Evolutionary conservation across 2,329 filamentous ascomycete species (phyloP), one percentile per base, ranked within the genome.

Genomic region (Dactylellina cionopaga): DNA sequence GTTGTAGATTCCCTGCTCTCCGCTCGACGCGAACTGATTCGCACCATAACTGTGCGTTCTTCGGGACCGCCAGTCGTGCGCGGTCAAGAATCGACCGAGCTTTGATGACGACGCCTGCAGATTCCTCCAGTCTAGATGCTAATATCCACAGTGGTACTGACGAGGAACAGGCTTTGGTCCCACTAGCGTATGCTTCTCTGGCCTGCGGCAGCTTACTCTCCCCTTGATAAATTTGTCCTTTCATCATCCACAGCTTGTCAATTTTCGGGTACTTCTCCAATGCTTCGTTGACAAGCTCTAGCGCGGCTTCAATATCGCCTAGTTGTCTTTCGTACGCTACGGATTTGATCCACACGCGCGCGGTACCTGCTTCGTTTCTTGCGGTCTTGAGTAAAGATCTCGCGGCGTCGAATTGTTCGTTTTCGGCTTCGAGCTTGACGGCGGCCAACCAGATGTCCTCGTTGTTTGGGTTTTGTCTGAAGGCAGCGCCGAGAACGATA

Each of bases 391-490:
- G 85, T 22, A 99, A 87, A 72, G 90, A 87, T 44, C 93, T 86
- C 0, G 95, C 95, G 78, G 95, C 88, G 35, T 92, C 90, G 39
- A 87, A 89, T 77, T 96, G 88, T 43, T 89, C 87, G 73, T 92
- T 94, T 78, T 98, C 93, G 0, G 95, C 92, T 81, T 99, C 95
- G 27, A 99, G 87, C 80, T 97, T 96, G 75, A 99, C 95, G 46
- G 95, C 95, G 13, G 93, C 91, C 49, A 97, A 88, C 90, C 95
- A 99, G 75, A 99, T 97, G 79, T 98, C 92, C 80, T 99, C 95
- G 81, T 96, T 97, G 80, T 96, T 93, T 0, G 92, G 92, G 77
- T 98, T 96, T 79, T 96, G 92, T 76, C 94, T 90, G 84, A 99
- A 99, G 3, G 94, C 95, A 74, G 90, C 88, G 25, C 89, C 94